phyloP scores from a whole-genome alignment of 2,329 filamentous ascomycete genomes.

The Emergomyces orientalis region DNA sequence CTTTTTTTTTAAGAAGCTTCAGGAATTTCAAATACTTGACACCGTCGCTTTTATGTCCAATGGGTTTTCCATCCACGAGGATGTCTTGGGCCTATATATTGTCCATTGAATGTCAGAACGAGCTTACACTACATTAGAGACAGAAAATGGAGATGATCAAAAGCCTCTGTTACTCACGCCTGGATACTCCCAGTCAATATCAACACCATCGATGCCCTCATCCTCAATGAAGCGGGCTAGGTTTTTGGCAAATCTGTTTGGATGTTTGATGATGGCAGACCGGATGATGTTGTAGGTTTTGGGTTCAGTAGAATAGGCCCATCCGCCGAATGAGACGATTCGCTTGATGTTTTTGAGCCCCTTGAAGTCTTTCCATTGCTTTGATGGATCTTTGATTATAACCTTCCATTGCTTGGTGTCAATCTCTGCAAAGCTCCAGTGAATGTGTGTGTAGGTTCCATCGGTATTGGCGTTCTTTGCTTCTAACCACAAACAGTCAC shows the following conservation, averaged over 20 bases:
- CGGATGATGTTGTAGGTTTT: conserved; percentile 33
- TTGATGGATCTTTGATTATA: neutral
- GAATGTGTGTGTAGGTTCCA: conserved; percentile 24
- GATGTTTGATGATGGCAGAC: conserved; percentile 30
- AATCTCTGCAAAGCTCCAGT: conserved; percentile 29
- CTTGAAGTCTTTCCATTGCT: neutral
- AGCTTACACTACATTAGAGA: neutral
- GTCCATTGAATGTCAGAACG: too few relatives aligned
- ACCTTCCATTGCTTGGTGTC: conserved; percentile 23
- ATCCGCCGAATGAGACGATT: conserved; percentile 38
- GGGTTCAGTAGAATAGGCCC: conserved; percentile 33
- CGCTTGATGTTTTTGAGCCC: conserved; percentile 19
- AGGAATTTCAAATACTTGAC: conserved; percentile 26
- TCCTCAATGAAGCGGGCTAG: conserved; percentile 33
- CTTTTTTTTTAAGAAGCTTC: conserved; percentile 12
- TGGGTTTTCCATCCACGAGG: too few relatives aligned
- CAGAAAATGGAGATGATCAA: neutral
- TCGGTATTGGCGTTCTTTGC: conserved; percentile 14
- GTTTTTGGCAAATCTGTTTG: conserved; percentile 29
- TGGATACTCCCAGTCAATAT: conserved; percentile 32
- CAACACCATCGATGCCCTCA: conserved; percentile 32
- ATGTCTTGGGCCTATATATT: too few relatives aligned
- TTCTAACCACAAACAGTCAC: conserved; percentile 21
- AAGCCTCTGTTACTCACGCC: conserved; percentile 15
- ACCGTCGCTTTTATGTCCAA: conserved; percentile 18